phyloP scores from a whole-genome alignment of 192 early-diverging fungal species.

The Borealophlyctis nickersoniae region DNA sequence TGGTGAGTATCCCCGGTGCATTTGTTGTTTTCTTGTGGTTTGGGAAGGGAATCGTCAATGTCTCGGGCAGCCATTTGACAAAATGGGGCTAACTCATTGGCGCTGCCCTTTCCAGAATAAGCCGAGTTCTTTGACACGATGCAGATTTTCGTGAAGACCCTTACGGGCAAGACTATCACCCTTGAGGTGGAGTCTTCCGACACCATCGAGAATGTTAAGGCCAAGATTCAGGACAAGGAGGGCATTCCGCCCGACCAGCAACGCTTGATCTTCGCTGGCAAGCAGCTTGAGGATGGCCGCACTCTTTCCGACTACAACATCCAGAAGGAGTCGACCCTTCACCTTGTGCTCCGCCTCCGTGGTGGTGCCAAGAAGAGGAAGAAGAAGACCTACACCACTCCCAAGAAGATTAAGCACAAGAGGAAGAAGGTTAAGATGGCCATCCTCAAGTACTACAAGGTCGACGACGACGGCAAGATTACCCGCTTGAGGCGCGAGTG shows the following conservation, averaged over 20 bases:
- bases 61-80: background rate
- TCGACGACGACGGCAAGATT: conserved; percentile 94
- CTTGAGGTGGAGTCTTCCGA: conserved; percentile 72
- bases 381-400: conserved; percentile 99
- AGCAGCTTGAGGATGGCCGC: conserved; percentile 73
- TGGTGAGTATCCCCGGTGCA: background rate
- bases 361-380: conserved; percentile 98
- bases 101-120: background rate
- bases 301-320: conserved; percentile 66
- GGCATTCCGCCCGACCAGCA: conserved; percentile 78
- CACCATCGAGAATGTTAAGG: conserved; percentile 77
- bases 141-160: conserved; percentile 78
- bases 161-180: conserved; percentile 76
- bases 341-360: conserved; percentile 67
- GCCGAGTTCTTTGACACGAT: conserved; percentile 31
- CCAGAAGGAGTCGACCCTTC: conserved; percentile 69
- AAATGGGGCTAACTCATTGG: background rate
- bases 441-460: conserved; percentile 98
- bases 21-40: background rate
- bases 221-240: conserved; percentile 80
- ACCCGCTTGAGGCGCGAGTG: conserved; percentile 99
- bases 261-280: conserved; percentile 76
- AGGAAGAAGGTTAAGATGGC: conserved; percentile 98
- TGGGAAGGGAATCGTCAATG: background rate
- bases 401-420: conserved; percentile 99